These are phyloP conservation scores for Xylogone sp. DNA, from an alignment of 2,329 filamentous ascomycete genomes.

Conservation along the genomic window DNA sequence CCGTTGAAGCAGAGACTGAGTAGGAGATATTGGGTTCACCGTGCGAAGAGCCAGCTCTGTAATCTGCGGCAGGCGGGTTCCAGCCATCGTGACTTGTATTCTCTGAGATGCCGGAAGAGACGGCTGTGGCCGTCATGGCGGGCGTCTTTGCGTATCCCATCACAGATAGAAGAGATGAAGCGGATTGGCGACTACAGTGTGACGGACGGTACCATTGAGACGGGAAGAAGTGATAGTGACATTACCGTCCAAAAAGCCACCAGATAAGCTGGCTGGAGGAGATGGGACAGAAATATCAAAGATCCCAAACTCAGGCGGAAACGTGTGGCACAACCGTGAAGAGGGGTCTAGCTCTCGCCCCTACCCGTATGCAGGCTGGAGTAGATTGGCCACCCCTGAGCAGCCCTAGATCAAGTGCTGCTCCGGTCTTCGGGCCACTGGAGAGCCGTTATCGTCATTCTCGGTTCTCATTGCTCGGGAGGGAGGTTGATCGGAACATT, in stretches of 20 bases:
- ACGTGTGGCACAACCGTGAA: too few species aligned
- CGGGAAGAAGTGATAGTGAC: neutral
- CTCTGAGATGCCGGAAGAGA: neutral
- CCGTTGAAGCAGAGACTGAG: slow-evolving; percentile 19
- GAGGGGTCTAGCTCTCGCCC: too few species aligned
- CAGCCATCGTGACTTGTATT: neutral
- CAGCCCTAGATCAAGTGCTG: neutral
- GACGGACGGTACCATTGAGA: neutral
- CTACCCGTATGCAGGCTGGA: neutral
- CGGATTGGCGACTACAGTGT: neutral
- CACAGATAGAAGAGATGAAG: neutral
- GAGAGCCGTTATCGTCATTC: neutral
- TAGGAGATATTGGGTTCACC: slow-evolving; percentile 10
- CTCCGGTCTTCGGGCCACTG: neutral
- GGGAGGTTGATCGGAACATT: neutral
- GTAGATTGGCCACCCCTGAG: neutral
- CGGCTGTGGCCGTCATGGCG: neutral
- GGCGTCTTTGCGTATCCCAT: neutral
- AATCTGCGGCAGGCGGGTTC: neutral
- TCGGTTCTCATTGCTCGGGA: neutral
- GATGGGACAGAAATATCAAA: neutral
- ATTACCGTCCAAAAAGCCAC: neutral
- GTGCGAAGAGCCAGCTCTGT: neutral
- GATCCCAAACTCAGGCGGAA: too few species aligned
- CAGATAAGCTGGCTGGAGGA: neutral